Evolutionary conservation across 129 eudicot species (phyloP), one percentile per base, ranked within the genome.

Genomic region (Gnaphalium uliginosum): DNA sequence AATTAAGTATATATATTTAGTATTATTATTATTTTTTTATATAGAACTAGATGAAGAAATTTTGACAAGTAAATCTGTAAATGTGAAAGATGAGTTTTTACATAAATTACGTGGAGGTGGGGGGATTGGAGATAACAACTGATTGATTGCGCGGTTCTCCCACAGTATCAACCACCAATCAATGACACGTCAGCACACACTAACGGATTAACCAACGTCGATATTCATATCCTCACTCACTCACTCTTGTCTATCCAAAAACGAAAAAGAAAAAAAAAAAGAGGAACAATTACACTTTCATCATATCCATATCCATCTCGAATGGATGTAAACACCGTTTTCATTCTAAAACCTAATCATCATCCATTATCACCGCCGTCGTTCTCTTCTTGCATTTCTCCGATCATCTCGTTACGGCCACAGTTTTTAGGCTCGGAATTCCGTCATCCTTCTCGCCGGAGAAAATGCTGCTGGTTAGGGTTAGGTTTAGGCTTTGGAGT

Each of bases 271-370:
- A 46, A 43, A 43, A 41, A 41, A 8, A 41, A 10, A 41, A 13
- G 13, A 39, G n/a, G n/a, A 39, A 41, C 53, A 46, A 1, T 4
- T 13, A 46, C 53, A 46, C 15, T 46, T 46, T 46, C 53, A 46
- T 46, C 53, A 14, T 46, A 46, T 32, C 18, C 79, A 18, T 9
- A 37, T 54, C 76, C 75, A 37, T 78, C 71, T 71, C 66, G 0
- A 67, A 92, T 89, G 89, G 93, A 84, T 33, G 84, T 81, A 75
- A 86, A 81, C 73, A 69, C 84, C 80, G 29, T 84, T 58, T 86
- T 88, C 80, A 66, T 83, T 29, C 76, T 78, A 69, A 86, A 80
- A 64, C 82, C 92, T 11, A 84, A 83, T 59, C 53, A 79, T 24
- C 75, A 66, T 71, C 82, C 78, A 74, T 27, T 82, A 77, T 72